Percentiles rank a stretch among this genome's conserved stretches.
Evolutionary conservation across 2,329 filamentous ascomycete genomes (phyloP).

Genomic region (Cadophora malorum): DNA sequence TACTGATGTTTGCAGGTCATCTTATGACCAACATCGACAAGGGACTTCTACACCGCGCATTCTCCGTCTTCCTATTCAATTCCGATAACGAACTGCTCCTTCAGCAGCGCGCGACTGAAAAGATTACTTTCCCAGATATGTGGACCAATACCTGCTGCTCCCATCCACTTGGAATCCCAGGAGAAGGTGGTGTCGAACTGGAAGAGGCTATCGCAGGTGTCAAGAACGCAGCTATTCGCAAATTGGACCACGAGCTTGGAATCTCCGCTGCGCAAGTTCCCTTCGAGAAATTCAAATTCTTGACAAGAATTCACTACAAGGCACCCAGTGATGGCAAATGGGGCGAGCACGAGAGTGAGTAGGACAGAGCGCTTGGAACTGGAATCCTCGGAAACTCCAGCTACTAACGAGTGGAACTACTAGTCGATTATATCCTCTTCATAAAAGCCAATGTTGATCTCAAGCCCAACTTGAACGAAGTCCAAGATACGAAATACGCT

Average conservation of each 20-base stretch:
- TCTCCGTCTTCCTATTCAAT: slow-evolving; percentile 98
- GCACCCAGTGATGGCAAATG: slow-evolving; percentile 96
- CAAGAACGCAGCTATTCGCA: slow-evolving; percentile 90
- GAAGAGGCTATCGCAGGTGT: slow-evolving; percentile 83
- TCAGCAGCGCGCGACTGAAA: slow-evolving; percentile 93
- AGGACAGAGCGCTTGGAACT: background rate
- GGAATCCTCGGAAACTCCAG: background rate
- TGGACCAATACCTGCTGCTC: slow-evolving; percentile 99
- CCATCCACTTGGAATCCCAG: slow-evolving; percentile 88
- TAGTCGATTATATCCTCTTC: slow-evolving; percentile 98
- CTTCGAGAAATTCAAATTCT: slow-evolving; percentile 87
- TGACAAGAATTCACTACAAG: slow-evolving; percentile 98
- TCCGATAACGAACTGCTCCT: slow-evolving; percentile 89
- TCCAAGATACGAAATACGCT: slow-evolving; percentile 84
- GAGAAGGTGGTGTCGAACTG: slow-evolving; percentile 86
- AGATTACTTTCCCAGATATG: slow-evolving; percentile 99
- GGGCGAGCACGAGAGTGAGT: slow-evolving; percentile 97
- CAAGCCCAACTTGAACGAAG: slow-evolving; percentile 85
- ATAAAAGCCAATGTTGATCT: slow-evolving; percentile 93
- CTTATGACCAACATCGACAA: slow-evolving; percentile 99
- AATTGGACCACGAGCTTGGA: slow-evolving; percentile 92
- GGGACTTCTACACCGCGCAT: slow-evolving; percentile 93
- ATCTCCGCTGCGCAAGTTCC: slow-evolving; percentile 91
- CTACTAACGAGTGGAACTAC: slow-evolving; percentile 27
- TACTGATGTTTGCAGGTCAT: slow-evolving; percentile 68